Evolutionary conservation across 2,329 filamentous ascomycete species (phyloP), one percentile per base, ranked within the genome.

Genomic region (Trichoderma asperellum): DNA sequence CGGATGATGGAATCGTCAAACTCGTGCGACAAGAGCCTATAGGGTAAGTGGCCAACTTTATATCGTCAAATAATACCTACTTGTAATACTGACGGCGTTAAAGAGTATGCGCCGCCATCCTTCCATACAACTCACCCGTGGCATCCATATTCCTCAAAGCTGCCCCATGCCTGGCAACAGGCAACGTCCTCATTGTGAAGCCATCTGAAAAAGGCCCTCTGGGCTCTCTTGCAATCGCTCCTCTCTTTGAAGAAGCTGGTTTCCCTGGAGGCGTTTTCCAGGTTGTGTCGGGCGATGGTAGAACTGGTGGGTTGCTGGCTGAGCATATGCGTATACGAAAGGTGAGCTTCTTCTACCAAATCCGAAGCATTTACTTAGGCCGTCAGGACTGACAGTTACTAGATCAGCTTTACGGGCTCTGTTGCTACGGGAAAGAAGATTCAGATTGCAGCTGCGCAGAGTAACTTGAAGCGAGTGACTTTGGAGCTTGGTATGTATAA

Each of bases 381-480:
- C 37, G 8, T 24, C 32, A 43, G 10, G 6, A 4, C 40, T 62
- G 21, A 62, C 12, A 35, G 5, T 6, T 16, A 1, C 0, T 11
- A 62, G 59, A 62, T 62, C 5, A 62, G 59, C 1, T 95, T 95
- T 73, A 95, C 92, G 0, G 92, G 92, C 32, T 91, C 88, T 8
- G 91, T 89, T 2, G 83, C 83, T 2, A 93, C 91, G 0, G 92
- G 90, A 1, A 86, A 88, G 67, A 83, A 88, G 68, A 92, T 95
- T 68, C 92, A 93, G 86, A 90, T 91, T 75, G 85, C 87, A 75
- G 91, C 92, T 0, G 85, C 89, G 2, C 81, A 85, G 1, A 91
- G 84, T 7, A 87, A 87, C 71, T 77, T 89, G 73, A 91, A 91
- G 80, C 89, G 89, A 74, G 85, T 91, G 14, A 88, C 86, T 2